Evolutionary conservation across 2,329 filamentous ascomycete genomes (phyloP), one percentile per base, ranked within the genome.

Genomic region (Colletotrichum australisinense): DNA sequence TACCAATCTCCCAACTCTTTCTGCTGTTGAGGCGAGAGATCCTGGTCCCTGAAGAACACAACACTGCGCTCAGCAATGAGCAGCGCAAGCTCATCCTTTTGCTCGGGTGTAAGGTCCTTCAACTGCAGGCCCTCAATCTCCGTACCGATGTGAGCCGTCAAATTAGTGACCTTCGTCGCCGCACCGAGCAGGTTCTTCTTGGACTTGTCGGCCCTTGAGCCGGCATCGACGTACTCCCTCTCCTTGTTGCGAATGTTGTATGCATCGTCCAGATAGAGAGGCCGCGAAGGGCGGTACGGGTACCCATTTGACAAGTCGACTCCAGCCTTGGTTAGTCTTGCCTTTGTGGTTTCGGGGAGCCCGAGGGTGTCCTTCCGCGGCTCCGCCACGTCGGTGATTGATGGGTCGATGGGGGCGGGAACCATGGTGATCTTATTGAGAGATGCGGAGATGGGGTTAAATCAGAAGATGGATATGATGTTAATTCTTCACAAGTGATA

Each of bases 291-390:
- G 0, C 92, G 89, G 77, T 94, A 94, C 0, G 93, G 93, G 75
- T 94, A 94, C 0, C 93, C 93, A 1, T 89, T 83, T 1, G 91
- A 92, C 2, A 94, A 84, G 78, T 95, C 92, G 66, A 94, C 88
- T 1, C 91, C 92, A 0, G 91, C 92, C 74, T 93, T 93, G 76
- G 90, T 88, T 0, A 94, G 85, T 4, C 93, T 87, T 62, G 86
- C 83, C 1, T 87, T 85, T 1, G 92, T 84, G 1, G 88, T 77
- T 11, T 85, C 85, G 3, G 93, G 93, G 7, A 94, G 84, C 1
- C 85, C 86, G 1, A 95, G 84, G 0, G 83, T 91, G 78, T 94
- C 91, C 77, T 93, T 94, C 74, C 83, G 86, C 0, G 88, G 92
- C 73, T 88, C 82, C 7, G 87, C 88, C 16, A 91, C 88, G 78